Evolutionary conservation across 192 early-diverging fungal species (phyloP).

Genomic region (Gamsiella multidivaricata): DNA sequence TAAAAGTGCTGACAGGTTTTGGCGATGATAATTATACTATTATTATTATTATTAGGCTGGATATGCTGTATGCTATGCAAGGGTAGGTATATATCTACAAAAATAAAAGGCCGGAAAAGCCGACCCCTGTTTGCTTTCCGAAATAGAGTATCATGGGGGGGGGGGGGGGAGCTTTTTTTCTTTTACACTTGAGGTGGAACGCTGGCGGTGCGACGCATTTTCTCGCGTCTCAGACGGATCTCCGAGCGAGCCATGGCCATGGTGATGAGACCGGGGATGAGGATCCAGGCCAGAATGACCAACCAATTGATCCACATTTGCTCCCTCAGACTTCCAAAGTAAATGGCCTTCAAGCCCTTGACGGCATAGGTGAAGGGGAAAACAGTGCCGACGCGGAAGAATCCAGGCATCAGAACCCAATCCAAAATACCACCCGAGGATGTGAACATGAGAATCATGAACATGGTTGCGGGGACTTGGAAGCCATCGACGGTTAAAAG

Average conservation of each 20-base stretch:
- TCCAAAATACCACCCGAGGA: constrained; percentile 45
- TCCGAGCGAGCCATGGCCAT: constrained; percentile 45
- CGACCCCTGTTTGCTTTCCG: too few species aligned
- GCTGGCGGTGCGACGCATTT: constrained; percentile 34
- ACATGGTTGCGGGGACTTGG: constrained; percentile 39
- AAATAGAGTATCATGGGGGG: too few species aligned
- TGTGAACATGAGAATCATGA: constrained; percentile 53
- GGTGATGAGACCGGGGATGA: constrained; percentile 24
- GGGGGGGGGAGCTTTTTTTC: too few species aligned
- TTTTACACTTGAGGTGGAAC: background rate
- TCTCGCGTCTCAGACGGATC: constrained; percentile 42
- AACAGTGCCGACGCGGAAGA: constrained; percentile 40
- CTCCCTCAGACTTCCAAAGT: constrained; percentile 37
- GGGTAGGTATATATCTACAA: too few species aligned
- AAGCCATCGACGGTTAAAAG: constrained; percentile 49
- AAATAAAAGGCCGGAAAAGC: too few species aligned
- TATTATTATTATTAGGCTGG: too few species aligned
- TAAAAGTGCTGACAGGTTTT: too few species aligned
- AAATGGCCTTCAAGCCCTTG: constrained; percentile 24
- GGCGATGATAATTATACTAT: too few species aligned
- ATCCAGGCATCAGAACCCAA: constrained; percentile 46
- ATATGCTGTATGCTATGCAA: too few species aligned
- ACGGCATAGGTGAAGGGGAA: constrained; percentile 50
- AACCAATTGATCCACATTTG: constrained; percentile 55
- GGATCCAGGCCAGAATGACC: constrained; percentile 39